A percentile compares a stretch with the other conserved stretches of the same genome.
phyloP scores from a whole-genome alignment of 2,329 filamentous ascomycete species.

The Penicillium verrucosum region DNA sequence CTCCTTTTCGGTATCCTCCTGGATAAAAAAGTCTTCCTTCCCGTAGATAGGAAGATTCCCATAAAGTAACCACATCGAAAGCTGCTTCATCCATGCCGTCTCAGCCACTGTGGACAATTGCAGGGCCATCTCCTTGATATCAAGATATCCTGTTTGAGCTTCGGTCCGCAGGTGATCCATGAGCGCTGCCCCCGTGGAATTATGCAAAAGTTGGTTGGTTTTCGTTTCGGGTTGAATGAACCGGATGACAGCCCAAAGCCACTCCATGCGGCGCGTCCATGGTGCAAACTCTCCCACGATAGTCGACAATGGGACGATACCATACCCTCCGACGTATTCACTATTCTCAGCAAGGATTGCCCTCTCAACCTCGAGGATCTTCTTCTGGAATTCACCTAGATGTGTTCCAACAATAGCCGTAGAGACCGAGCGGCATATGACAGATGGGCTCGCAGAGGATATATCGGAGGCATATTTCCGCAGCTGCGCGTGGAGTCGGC shows the following conservation, averaged over 20 bases:
- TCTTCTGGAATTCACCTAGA: slow-evolving; percentile 74
- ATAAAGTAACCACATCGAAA: slow-evolving; percentile 87
- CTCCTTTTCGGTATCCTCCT: slow-evolving; percentile 41
- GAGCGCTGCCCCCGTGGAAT: slow-evolving; percentile 66
- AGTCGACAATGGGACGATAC: slow-evolving; percentile 85
- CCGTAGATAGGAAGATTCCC: slow-evolving; percentile 77
- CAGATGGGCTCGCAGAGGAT: slow-evolving; percentile 68
- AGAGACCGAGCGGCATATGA: slow-evolving; percentile 83
- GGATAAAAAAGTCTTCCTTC: slow-evolving; percentile 82
- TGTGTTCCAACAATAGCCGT: slow-evolving; percentile 72
- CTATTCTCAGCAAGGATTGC: slow-evolving; percentile 74
- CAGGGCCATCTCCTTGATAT: slow-evolving; percentile 74
- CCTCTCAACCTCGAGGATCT: slow-evolving; percentile 79
- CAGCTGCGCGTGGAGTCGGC: slow-evolving; percentile 71
- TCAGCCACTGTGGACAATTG: slow-evolving; percentile 76
- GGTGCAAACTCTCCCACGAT: slow-evolving; percentile 80
- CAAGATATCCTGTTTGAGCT: slow-evolving; percentile 81
- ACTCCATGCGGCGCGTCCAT: slow-evolving; percentile 81
- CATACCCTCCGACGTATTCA: slow-evolving; percentile 80
- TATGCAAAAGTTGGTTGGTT: slow-evolving; percentile 26
- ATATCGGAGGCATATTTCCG: slow-evolving; percentile 65
- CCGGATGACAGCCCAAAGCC: slow-evolving; percentile 71
- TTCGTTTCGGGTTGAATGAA: slow-evolving; percentile 58
- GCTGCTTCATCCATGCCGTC: slow-evolving; percentile 84
- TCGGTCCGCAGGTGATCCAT: slow-evolving; percentile 75